phyloP scores from a whole-genome alignment of 495 filamentous ascomycete species.

The Penicillium dipodomyicola region DNA sequence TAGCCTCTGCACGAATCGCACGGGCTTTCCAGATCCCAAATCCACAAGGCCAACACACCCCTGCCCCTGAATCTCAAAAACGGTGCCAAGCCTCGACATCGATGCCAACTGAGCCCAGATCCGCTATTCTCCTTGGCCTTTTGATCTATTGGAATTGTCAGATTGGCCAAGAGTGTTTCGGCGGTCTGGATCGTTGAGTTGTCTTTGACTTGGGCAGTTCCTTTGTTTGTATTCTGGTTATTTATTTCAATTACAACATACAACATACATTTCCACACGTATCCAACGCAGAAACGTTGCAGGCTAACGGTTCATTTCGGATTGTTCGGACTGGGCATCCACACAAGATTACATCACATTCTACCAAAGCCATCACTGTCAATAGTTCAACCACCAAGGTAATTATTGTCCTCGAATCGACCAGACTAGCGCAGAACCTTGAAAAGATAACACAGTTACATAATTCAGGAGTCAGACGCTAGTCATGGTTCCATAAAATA shows the following conservation, averaged over 20 bases:
- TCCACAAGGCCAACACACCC: constrained; percentile 1
- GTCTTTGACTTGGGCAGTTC: background rate
- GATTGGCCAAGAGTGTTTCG: background rate
- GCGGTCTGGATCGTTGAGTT: constrained; percentile 12
- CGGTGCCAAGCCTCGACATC: constrained; percentile 21
- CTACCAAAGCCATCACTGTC: background rate
- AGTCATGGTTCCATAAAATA: background rate
- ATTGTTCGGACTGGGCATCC: background rate
- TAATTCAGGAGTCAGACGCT: constrained; percentile 8
- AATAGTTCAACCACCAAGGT: background rate
- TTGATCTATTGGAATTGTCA: constrained; percentile 3
- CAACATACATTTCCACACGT: background rate
- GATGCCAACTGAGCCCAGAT: constrained; percentile 17
- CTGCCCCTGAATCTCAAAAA: constrained; percentile 24
- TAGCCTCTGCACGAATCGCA: background rate
- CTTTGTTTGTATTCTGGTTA: background rate
- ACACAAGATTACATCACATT: background rate
- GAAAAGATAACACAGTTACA: too few species aligned
- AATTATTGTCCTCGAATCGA: background rate
- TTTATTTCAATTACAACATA: background rate
- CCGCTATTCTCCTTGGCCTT: constrained; percentile 17
- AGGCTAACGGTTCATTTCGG: background rate
- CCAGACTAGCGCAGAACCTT: too few species aligned
- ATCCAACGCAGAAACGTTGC: background rate
- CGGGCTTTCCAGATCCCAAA: background rate